Evolutionary conservation across 306 rosid species (phyloP), one percentile per base, ranked within the genome.

Genomic region (barrel medic (Medicago truncatula)): DNA sequence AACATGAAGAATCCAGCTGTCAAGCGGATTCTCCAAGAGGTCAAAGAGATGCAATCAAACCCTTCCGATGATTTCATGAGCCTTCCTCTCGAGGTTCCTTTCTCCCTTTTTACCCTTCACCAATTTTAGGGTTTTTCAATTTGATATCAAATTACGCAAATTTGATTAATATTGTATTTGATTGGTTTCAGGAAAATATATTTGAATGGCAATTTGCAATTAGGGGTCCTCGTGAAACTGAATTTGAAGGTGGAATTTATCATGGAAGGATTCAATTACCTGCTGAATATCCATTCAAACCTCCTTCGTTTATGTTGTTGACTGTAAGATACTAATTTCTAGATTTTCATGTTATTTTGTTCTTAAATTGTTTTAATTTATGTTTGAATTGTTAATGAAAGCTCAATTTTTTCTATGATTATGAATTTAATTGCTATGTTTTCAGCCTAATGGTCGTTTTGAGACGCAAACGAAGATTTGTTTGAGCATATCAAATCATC

Each of bases 161-260:
- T 43, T 43, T 43, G 47, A 43, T 43, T 4, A 10, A 43, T 43
- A 4, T 46, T 15, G 39, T 58, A 16, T 23, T 54, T 23, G 20
- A 8, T 46, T 58, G 9, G 9, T 58, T 58, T 23, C 86, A 95
- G 99, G 99, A 95, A 83, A 92, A 95, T 58, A 89, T 95, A 74
- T 95, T 95, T 83, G 97, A 93, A 83, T 93, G 98, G 97, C 96
- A 93, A 85, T 93, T 93, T 83, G 97, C 98, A 7, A 88, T 93
- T 64, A 82, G 89, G 70, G 97, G 98, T 0, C 89, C 97, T 8
- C 4, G 70, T 59, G 98, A 89, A 34, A 75, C 86, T 44, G 98
- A 89, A 76, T 93, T 93, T 41, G 96, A 93, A 84, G 98, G 97
- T 44, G 97, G 97, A 16, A 93, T 93, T 71, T 93, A 86, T 76